Conservation (phyloP, 2,329 filamentous ascomycete species). For the Piedraia hortae region DNA sequence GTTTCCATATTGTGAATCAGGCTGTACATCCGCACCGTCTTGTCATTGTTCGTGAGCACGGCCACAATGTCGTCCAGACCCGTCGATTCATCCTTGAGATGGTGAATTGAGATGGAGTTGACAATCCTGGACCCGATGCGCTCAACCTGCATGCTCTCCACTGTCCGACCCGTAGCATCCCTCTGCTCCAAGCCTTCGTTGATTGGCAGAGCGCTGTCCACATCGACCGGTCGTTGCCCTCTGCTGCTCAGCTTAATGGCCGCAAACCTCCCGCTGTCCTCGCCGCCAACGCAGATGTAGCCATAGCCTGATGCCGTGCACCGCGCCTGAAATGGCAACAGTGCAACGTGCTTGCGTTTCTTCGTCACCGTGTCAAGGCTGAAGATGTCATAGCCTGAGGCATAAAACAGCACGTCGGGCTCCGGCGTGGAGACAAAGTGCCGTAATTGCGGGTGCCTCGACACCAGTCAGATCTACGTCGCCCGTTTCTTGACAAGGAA, state of each 20-base stretch:
- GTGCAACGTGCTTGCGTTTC: conserved; percentile 44
- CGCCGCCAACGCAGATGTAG: conserved; percentile 72
- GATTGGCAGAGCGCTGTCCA: conserved; percentile 27
- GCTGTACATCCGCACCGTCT: conserved; percentile 60
- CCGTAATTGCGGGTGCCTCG: conserved; percentile 64
- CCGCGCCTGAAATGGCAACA: conserved; percentile 41
- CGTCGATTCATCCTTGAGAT: conserved; percentile 24
- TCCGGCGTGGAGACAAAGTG: conserved; percentile 67
- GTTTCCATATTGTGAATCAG: conserved; percentile 40
- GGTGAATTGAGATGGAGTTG: conserved; percentile 38
- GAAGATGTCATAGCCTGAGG: conserved; percentile 36
- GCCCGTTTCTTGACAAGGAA: conserved; percentile 8
- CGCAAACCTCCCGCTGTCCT: conserved; percentile 61
- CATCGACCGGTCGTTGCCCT: conserved; percentile 24
- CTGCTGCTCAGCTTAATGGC: conserved; percentile 35
- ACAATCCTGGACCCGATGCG: conserved; percentile 35
- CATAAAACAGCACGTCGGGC: conserved; percentile 59
- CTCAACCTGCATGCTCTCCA: conserved; percentile 24
- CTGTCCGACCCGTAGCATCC: conserved; percentile 15
- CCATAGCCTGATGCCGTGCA: conserved; percentile 68
- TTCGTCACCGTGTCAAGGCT: conserved; percentile 34
- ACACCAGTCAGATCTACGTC: too few relatives aligned
- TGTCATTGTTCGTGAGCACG: conserved; percentile 72
- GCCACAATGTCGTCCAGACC: conserved; percentile 30
- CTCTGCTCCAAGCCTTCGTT: conserved; percentile 9